Conservation (phyloP, 148 eudicot species). For the Nyssa sinensis region DNA sequence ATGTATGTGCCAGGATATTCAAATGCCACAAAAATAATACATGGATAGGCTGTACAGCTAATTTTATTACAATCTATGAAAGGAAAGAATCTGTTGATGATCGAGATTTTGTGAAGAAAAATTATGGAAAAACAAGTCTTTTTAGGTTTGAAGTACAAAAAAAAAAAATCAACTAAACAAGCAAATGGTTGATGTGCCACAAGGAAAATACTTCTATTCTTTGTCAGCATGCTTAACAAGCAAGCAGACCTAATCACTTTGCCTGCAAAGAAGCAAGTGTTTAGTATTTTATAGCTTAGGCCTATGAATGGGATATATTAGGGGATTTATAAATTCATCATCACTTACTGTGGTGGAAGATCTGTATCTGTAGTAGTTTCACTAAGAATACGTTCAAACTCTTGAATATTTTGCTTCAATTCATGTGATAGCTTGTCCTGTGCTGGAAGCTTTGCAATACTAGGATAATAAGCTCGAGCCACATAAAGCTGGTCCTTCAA, state of each 20-base stretch:
- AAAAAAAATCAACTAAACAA: not conserved
- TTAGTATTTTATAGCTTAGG: not conserved
- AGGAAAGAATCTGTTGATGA: not conserved
- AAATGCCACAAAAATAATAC: not conserved
- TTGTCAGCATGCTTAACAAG: too few species aligned
- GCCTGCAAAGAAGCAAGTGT: not conserved
- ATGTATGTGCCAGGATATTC: not conserved
- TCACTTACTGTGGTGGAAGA: slow-evolving; percentile 85
- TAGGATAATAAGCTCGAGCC: slow-evolving; percentile 97
- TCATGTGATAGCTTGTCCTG: slow-evolving; percentile 77
- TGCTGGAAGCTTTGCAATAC: slow-evolving; percentile 85
- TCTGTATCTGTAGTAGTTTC: slow-evolving; percentile 81
- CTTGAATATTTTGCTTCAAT: slow-evolving; percentile 91
- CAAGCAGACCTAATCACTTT: not conserved
- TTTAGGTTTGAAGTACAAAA: not conserved
- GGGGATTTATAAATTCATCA: not conserved
- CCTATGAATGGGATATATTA: not conserved
- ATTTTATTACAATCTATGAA: not conserved
- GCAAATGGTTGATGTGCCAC: too few species aligned
- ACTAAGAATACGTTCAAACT: slow-evolving; percentile 85
- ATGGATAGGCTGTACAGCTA: not conserved
- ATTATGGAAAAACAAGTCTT: not conserved
- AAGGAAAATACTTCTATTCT: too few species aligned
- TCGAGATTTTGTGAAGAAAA: not conserved
- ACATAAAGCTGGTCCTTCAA: slow-evolving; percentile 88